phyloP scores from a whole-genome alignment of 2,329 filamentous ascomycete species.

The Xylariaceae sp. region DNA sequence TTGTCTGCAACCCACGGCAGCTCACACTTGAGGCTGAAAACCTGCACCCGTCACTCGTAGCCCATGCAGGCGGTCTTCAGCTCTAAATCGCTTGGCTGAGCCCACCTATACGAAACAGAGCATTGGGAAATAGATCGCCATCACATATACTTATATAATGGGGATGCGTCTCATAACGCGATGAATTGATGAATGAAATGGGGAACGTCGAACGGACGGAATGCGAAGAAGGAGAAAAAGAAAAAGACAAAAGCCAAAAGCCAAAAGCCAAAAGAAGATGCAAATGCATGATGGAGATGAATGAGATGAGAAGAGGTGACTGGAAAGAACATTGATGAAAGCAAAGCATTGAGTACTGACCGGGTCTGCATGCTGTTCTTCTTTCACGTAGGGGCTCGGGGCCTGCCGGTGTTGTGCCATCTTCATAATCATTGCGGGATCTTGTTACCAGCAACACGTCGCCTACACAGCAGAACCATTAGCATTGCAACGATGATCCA shows the following conservation, averaged over 20 bases:
- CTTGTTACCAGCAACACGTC: conserved; percentile 8
- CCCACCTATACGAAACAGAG: conserved; percentile 6
- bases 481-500: conserved; percentile 27
- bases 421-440: conserved; percentile 38
- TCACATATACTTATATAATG: neutral
- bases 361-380: conserved; percentile 38
- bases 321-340: too few relatives aligned
- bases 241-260: conserved; percentile 1
- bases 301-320: conserved; percentile 13
- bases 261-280: conserved; percentile 1
- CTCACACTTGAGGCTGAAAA: conserved; percentile 23
- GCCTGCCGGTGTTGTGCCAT: conserved; percentile 44
- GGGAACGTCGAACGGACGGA: neutral
- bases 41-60: conserved; percentile 8
- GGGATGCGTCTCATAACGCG: too few relatives aligned
- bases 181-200: neutral
- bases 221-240: neutral
- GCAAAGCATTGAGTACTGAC: conserved; percentile 32
- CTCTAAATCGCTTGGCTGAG: conserved; percentile 19
- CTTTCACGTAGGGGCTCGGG: conserved; percentile 39
- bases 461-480: conserved; percentile 14
- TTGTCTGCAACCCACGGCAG: conserved; percentile 18
- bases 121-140: conserved; percentile 2
- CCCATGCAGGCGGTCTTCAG: conserved; percentile 15
- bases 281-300: neutral